Evolutionary conservation across 352 stramenopile species (phyloP).

Genomic region (Pythium myriotylum): DNA sequence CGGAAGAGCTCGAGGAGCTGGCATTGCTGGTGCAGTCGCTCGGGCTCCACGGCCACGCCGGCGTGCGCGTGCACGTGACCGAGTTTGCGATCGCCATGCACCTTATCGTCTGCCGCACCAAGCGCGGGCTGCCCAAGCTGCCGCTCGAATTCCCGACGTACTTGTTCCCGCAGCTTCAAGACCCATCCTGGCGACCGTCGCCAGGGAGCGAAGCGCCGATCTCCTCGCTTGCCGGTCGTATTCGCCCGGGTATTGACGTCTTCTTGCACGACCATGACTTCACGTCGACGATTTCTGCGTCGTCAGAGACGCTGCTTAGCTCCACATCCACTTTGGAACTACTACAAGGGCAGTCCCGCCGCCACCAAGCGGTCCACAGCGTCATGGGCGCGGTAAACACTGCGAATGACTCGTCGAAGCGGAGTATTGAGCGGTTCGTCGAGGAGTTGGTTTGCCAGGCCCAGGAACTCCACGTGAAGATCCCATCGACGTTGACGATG

Average conservation of each 20-base stretch:
- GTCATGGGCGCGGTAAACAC: not conserved
- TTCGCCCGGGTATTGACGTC: not conserved
- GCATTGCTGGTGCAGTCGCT: slow-evolving; percentile 30
- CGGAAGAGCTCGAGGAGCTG: slow-evolving; percentile 28
- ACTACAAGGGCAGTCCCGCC: slow-evolving; percentile 4
- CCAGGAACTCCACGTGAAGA: slow-evolving; percentile 25
- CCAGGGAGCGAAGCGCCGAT: not conserved
- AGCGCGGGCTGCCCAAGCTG: slow-evolving; percentile 31
- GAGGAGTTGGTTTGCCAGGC: slow-evolving; percentile 33
- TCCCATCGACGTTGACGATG: slow-evolving; percentile 23
- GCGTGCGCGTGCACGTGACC: slow-evolving; percentile 7
- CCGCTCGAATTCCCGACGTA: slow-evolving; percentile 34
- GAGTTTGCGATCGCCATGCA: slow-evolving; percentile 44
- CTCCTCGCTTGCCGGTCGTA: not conserved
- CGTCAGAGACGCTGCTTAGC: not conserved
- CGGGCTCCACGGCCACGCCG: slow-evolving; percentile 14
- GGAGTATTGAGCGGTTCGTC: slow-evolving; percentile 32
- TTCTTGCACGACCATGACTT: slow-evolving; percentile 21
- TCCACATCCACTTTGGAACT: slow-evolving; percentile 4
- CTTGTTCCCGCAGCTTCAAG: slow-evolving; percentile 32
- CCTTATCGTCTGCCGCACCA: slow-evolving; percentile 46
- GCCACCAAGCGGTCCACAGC: not conserved
- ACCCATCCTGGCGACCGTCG: slow-evolving; percentile 7
- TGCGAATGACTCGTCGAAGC: slow-evolving; percentile 10
- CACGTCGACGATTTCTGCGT: not conserved